Evolutionary conservation across 2,329 filamentous ascomycete genomes (phyloP).

Genomic region (Ilyonectria sp.): DNA sequence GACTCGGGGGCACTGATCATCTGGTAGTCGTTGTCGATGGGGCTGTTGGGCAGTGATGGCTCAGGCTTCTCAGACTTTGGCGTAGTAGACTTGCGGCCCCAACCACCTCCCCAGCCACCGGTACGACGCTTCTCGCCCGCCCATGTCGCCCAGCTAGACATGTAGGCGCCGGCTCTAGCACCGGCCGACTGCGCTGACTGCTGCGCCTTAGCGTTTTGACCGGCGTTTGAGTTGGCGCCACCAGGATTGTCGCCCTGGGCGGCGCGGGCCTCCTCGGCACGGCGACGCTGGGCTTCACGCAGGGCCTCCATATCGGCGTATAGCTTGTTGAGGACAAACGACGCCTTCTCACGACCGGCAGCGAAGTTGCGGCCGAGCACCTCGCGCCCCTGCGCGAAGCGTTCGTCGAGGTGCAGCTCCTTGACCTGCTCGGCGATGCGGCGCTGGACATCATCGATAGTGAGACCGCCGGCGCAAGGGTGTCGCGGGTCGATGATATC

Average conservation of each 20-base stretch:
- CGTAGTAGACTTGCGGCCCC: constrained; percentile 54
- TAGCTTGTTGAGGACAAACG: constrained; percentile 86
- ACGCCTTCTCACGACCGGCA: constrained; percentile 89
- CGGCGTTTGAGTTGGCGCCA: constrained; percentile 31
- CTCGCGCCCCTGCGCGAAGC: constrained; percentile 86
- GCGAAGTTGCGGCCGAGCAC: constrained; percentile 91
- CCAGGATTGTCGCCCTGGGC: constrained; percentile 35
- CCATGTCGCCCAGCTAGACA: constrained; percentile 79
- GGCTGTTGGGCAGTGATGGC: constrained; percentile 53
- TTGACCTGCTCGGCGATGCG: constrained; percentile 92
- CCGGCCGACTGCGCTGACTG: constrained; percentile 65
- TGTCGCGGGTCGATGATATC: constrained; percentile 95
- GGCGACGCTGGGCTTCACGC: constrained; percentile 61
- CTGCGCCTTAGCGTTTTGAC: constrained; percentile 56
- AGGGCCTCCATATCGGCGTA: constrained; percentile 89
- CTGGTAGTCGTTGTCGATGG: constrained; percentile 57
- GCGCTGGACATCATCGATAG: constrained; percentile 94
- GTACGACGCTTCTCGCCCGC: constrained; percentile 82
- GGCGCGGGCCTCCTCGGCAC: constrained; percentile 57
- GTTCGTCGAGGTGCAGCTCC: constrained; percentile 93
- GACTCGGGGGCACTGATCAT: constrained; percentile 52
- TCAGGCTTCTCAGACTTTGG: constrained; percentile 52
- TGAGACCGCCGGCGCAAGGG: constrained; percentile 92
- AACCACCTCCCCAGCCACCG: constrained; percentile 61
- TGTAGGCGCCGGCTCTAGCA: constrained; percentile 73